Evolutionary conservation across 2,329 filamentous ascomycete genomes (phyloP).

Genomic region (Penicillium sp.): DNA sequence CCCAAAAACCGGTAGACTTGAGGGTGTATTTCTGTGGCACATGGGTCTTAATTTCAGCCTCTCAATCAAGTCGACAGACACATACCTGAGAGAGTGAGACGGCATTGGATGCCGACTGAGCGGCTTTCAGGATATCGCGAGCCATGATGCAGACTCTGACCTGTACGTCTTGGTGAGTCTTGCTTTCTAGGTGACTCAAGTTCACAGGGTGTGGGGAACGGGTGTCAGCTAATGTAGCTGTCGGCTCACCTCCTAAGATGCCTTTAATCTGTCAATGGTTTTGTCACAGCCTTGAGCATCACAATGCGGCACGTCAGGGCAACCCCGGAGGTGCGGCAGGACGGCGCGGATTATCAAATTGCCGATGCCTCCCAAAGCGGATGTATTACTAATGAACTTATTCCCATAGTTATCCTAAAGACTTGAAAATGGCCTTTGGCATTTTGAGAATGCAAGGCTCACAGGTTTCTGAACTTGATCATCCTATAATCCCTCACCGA

Average conservation of each 20-base stretch:
- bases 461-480: background rate
- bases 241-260: slow-evolving; percentile 13
- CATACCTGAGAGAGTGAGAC: slow-evolving; percentile 38
- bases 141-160: slow-evolving; percentile 33
- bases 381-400: slow-evolving; percentile 11
- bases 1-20: slow-evolving; percentile 85
- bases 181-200: background rate
- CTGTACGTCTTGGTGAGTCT: slow-evolving; percentile 13
- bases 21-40: slow-evolving; percentile 82
- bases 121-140: slow-evolving; percentile 37
- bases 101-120: slow-evolving; percentile 36
- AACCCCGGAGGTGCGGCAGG: slow-evolving; percentile 12
- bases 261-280: slow-evolving; percentile 11
- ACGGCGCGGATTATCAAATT: slow-evolving; percentile 10
- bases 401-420: too few relatives aligned
- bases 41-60: background rate
- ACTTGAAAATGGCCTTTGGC: background rate
- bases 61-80: background rate
- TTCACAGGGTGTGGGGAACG: too few relatives aligned
- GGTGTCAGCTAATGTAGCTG: background rate
- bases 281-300: slow-evolving; percentile 5
- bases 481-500: background rate
- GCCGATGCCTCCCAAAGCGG: slow-evolving; percentile 1
- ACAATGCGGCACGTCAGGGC: slow-evolving; percentile 14
- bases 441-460: background rate